These are phyloP conservation scores for Piloderma croceum DNA, from an alignment of 768 basidiomycete species.

Conservation along the genomic window DNA sequence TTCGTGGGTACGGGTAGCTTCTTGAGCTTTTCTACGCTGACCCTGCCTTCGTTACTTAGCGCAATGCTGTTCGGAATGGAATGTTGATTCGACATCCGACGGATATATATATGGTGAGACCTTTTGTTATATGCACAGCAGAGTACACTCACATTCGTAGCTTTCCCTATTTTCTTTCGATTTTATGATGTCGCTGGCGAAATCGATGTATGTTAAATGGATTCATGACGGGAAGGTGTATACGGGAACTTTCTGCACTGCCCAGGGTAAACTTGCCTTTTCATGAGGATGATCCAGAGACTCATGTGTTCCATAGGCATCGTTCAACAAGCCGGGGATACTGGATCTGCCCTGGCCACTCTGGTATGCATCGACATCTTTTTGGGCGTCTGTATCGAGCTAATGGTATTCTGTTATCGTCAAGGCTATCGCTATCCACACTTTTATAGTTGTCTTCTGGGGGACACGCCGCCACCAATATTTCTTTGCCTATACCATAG, in stretches of 20 bases:
- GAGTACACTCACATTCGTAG: too few relatives aligned
- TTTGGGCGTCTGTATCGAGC: neutral
- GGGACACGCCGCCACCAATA: constrained; percentile 22
- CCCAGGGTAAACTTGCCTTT: constrained; percentile 27
- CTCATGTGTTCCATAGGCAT: constrained; percentile 19
- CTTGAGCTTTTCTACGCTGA: too few relatives aligned
- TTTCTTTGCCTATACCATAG: constrained; percentile 24
- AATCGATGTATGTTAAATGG: constrained; percentile 33
- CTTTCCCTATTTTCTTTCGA: too few relatives aligned
- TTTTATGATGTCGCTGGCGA: constrained; percentile 29
- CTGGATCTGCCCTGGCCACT: constrained; percentile 37
- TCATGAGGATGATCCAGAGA: constrained; percentile 1
- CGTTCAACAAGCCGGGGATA: constrained; percentile 38
- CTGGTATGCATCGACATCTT: constrained; percentile 27
- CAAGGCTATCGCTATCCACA: constrained; percentile 36
- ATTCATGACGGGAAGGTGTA: constrained; percentile 29
- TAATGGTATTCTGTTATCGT: neutral
- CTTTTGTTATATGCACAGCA: too few relatives aligned
- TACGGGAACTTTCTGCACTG: constrained; percentile 30
- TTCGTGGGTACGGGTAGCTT: too few relatives aligned
- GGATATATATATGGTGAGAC: too few relatives aligned
- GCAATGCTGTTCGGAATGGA: too few relatives aligned
- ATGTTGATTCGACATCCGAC: too few relatives aligned
- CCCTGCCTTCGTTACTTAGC: too few relatives aligned
- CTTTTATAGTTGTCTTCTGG: constrained; percentile 36